phyloP scores from a whole-genome alignment of 768 basidiomycete species.

The Leucocoprinus leucothites region DNA sequence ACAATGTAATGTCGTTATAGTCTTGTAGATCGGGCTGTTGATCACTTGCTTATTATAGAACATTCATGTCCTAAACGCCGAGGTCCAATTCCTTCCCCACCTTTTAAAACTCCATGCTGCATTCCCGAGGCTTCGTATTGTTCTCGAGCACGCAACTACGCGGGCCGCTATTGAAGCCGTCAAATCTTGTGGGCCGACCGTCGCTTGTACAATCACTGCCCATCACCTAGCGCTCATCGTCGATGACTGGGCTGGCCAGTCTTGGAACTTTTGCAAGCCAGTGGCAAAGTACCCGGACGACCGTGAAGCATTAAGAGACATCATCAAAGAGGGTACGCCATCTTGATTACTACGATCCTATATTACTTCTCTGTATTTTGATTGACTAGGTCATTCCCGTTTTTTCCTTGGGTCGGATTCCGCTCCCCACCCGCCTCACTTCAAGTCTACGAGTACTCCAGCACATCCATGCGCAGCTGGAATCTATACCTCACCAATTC shows the following conservation, averaged over 20 bases:
- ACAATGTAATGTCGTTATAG: neutral
- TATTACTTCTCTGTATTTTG: neutral
- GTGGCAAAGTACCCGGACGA: constrained; percentile 96
- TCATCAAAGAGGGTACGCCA: constrained; percentile 66
- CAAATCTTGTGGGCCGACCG: constrained; percentile 71
- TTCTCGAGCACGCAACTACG: constrained; percentile 96
- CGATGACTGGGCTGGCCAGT: constrained; percentile 95
- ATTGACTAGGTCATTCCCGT: constrained; percentile 69
- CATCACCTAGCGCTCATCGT: constrained; percentile 94
- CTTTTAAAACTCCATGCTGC: constrained; percentile 73
- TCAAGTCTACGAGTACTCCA: constrained; percentile 70
- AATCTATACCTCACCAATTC: constrained; percentile 90
- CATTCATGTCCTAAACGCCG: constrained; percentile 91
- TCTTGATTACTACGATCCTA: neutral
- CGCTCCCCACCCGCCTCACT: constrained; percentile 79
- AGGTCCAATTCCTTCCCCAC: constrained; percentile 85
- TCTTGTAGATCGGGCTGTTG: constrained; percentile 18
- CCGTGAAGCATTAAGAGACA: constrained; percentile 73
- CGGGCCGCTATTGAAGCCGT: constrained; percentile 88
- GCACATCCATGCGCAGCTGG: constrained; percentile 86
- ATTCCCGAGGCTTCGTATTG: constrained; percentile 91
- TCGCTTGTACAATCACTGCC: constrained; percentile 95
- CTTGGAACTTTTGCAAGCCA: constrained; percentile 96
- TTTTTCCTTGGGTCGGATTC: constrained; percentile 99
- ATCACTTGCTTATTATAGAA: constrained; percentile 46